Evolutionary conservation across 345 rosid genomes (phyloP).

Genomic region (Corchorus capsularis): DNA sequence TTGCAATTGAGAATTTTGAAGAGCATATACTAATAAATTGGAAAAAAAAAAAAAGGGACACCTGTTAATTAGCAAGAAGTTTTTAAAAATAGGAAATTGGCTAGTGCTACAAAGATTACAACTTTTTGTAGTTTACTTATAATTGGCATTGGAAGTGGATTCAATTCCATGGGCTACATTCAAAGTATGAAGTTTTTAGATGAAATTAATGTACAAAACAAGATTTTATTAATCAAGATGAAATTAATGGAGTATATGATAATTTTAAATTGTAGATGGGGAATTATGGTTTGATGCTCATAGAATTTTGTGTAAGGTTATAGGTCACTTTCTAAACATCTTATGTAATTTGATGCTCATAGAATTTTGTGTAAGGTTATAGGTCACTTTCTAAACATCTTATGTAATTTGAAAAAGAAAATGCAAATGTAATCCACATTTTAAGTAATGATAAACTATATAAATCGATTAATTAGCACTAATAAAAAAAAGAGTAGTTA

Average conservation of each 20-base stretch:
- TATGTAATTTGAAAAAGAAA: too few relatives aligned
- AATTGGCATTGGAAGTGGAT: background rate
- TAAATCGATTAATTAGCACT: background rate
- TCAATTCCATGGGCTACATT: background rate
- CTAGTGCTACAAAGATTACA: background rate
- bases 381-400: too few relatives aligned
- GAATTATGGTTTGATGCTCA: too few relatives aligned
- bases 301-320: too few relatives aligned
- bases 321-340: too few relatives aligned
- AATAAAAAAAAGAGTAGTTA: background rate
- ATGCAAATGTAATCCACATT: background rate
- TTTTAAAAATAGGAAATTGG: background rate
- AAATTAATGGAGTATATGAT: too few relatives aligned
- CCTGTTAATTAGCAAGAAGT: background rate
- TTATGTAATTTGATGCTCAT: too few relatives aligned
- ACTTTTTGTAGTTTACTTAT: background rate
- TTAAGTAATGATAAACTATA: background rate
- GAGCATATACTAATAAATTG: background rate
- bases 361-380: too few relatives aligned
- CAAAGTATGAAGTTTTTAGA: background rate
- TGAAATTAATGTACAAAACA: too few relatives aligned
- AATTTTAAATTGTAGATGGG: too few relatives aligned
- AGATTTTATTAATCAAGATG: too few relatives aligned
- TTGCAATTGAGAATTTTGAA: background rate
- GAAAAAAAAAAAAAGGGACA: background rate